Conservation (phyloP, 805 yeast genomes). For the Yarrowia divulgata region DNA sequence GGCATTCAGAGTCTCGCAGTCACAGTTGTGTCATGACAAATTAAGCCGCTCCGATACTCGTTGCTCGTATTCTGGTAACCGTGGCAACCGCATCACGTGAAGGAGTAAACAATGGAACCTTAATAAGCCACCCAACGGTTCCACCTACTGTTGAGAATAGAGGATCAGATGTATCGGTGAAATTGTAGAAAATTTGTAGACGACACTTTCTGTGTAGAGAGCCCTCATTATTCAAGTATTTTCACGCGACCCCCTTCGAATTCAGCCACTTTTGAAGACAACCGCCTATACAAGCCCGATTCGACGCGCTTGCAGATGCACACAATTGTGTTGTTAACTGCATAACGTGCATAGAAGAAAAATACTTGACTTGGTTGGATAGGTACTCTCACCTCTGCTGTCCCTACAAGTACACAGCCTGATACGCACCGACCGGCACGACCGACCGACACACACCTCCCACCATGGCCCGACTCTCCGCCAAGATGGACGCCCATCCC, state of each 20-base stretch:
- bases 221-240: background rate
- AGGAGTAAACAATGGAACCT: slow-evolving; percentile 11
- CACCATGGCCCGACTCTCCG: slow-evolving; percentile 20
- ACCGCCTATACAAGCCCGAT: background rate
- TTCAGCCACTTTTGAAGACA: background rate
- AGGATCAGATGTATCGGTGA: background rate
- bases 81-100: slow-evolving; percentile 25
- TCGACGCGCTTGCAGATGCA: slow-evolving; percentile 15
- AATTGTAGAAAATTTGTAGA: background rate
- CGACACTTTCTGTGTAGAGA: background rate
- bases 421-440: slow-evolving; percentile 6
- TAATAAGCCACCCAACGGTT: background rate
- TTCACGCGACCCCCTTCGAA: background rate
- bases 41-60: too few species aligned
- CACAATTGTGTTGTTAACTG: slow-evolving; percentile 1
- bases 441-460: background rate
- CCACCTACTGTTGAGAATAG: background rate
- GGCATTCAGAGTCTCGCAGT: too few species aligned
- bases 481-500: slow-evolving; percentile 19
- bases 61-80: background rate
- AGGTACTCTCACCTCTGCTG: background rate
- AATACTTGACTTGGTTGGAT: slow-evolving; percentile 9
- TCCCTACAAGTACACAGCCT: background rate
- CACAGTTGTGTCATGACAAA: background rate
- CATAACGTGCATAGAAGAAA: slow-evolving; percentile 22